Percentiles rank a stretch among this genome's conserved stretches.
Conservation (phyloP, 2,329 filamentous ascomycete species). For the Aureobasidium sp. region DNA sequence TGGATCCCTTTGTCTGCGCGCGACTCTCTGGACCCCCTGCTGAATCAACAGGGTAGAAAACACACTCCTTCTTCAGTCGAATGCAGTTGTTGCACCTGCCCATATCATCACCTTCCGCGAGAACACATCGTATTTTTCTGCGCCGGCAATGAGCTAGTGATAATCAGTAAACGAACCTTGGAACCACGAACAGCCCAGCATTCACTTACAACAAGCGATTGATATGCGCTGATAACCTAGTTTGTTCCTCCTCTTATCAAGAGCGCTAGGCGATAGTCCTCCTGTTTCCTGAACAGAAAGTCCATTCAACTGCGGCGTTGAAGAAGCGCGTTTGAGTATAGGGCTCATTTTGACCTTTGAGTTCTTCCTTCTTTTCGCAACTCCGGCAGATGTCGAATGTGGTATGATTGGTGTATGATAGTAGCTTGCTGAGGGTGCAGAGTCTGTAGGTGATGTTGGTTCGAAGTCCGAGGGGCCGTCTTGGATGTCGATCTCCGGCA, state of each 20-base stretch:
- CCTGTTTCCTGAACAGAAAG: slow-evolving; percentile 2
- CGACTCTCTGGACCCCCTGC: slow-evolving; percentile 55
- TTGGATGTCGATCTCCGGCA: slow-evolving; percentile 1
- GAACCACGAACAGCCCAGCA: neutral
- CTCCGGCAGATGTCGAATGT: neutral
- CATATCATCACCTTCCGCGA: slow-evolving; percentile 63
- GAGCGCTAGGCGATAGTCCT: neutral
- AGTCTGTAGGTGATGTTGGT: slow-evolving; percentile 5
- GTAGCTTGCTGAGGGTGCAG: neutral
- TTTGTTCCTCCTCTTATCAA: slow-evolving; percentile 57
- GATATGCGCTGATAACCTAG: slow-evolving; percentile 92
- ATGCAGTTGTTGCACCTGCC: slow-evolving; percentile 89
- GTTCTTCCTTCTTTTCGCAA: slow-evolving; percentile 13
- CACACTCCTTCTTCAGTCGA: slow-evolving; percentile 87
- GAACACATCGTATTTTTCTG: slow-evolving; percentile 87
- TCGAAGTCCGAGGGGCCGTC: neutral
- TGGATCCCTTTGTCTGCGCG: slow-evolving; percentile 30
- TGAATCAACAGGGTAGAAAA: slow-evolving; percentile 75
- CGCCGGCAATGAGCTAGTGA: slow-evolving; percentile 75
- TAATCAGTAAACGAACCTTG: slow-evolving; percentile 17
- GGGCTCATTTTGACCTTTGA: slow-evolving; percentile 15
- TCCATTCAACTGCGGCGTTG: slow-evolving; percentile 8
- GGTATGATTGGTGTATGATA: neutral
- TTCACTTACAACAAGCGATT: slow-evolving; percentile 82
- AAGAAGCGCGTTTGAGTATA: slow-evolving; percentile 14